Evolutionary conservation across 306 rosid species (phyloP).

Genomic region (Inga leiocalycina): DNA sequence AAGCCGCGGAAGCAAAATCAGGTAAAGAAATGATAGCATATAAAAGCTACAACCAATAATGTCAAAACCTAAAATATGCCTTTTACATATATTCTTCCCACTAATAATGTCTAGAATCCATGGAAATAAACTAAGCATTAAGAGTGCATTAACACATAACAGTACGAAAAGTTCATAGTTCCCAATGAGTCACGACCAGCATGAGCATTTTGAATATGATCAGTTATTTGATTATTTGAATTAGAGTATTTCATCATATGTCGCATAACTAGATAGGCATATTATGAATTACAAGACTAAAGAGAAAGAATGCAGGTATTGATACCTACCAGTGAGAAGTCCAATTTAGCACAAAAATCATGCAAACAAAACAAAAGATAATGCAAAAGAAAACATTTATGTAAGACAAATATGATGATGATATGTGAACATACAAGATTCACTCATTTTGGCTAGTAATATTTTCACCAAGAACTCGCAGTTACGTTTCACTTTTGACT

Average conservation of each 20-base stretch:
- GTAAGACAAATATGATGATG: background rate
- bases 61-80: background rate
- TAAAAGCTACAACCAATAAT: conserved; percentile 18
- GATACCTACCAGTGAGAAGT: background rate
- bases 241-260: background rate
- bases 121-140: background rate
- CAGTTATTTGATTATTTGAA: background rate
- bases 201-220: background rate
- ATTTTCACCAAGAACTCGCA: background rate
- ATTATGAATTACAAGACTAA: background rate
- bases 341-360: conserved; percentile 2
- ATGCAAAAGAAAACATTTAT: conserved; percentile 5
- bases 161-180: background rate
- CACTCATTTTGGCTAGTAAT: background rate
- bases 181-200: background rate
- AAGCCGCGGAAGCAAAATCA: conserved; percentile 26
- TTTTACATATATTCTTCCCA: background rate
- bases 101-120: background rate
- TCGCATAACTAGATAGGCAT: background rate
- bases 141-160: background rate
- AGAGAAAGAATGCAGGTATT: background rate
- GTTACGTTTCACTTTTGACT: background rate
- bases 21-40: conserved; percentile 25
- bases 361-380: conserved; percentile 1
- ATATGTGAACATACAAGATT: background rate